Conservation (phyloP, 2,329 filamentous ascomycete genomes). For the Xylaria polymorpha region DNA sequence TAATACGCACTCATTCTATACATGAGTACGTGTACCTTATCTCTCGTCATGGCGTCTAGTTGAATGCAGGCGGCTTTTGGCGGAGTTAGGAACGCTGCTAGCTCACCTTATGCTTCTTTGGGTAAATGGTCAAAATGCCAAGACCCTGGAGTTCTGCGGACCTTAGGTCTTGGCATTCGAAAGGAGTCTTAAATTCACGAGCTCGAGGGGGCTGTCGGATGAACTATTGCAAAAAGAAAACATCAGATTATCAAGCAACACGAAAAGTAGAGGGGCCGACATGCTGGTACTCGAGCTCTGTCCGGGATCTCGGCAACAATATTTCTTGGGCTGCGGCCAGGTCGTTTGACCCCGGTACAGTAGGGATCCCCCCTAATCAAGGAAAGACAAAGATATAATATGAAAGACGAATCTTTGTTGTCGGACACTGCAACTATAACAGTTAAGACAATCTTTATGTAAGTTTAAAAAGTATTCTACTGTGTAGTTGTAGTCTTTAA, state of each 20-base stretch:
- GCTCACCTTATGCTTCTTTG: background rate
- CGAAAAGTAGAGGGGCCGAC: background rate
- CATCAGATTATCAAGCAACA: slow-evolving; percentile 3
- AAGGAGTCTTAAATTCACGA: background rate
- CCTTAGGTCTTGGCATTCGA: background rate
- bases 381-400: too few relatives aligned
- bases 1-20: background rate
- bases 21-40: background rate
- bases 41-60: background rate
- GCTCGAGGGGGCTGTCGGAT: background rate
- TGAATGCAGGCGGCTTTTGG: background rate
- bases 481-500: too few relatives aligned
- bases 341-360: too few relatives aligned
- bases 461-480: too few relatives aligned
- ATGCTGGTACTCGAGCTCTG: background rate
- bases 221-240: background rate
- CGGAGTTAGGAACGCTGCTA: background rate
- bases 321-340: background rate
- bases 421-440: too few relatives aligned
- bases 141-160: background rate
- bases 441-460: too few relatives aligned
- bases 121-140: slow-evolving; percentile 2
- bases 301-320: background rate
- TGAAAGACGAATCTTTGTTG: too few relatives aligned
- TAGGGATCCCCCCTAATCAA: too few relatives aligned